phyloP scores from a whole-genome alignment of 495 filamentous ascomycete genomes.

The Xylaria grammica region DNA sequence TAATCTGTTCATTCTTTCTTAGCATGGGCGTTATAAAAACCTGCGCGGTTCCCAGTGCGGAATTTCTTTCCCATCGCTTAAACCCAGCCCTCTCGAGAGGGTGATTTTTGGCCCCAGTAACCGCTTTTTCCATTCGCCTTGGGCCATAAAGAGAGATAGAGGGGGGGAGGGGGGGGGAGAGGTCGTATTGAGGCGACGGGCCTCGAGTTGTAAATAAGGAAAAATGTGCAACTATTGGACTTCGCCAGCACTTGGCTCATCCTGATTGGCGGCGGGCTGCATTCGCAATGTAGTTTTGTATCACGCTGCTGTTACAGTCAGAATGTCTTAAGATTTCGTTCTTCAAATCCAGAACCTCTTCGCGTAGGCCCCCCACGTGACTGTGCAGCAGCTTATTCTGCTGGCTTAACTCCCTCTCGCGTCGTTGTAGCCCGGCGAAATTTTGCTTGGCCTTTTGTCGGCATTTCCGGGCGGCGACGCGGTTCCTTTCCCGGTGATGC shows the following conservation, averaged over 20 bases:
- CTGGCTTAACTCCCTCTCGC: slow-evolving; percentile 32
- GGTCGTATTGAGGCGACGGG: too few species aligned
- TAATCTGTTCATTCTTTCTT: background rate
- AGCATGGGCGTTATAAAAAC: background rate
- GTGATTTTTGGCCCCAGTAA: background rate
- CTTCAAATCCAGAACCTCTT: slow-evolving; percentile 59
- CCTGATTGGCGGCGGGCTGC: slow-evolving; percentile 38
- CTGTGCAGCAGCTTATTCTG: slow-evolving; percentile 31
- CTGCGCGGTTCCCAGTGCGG: background rate
- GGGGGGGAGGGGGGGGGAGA: too few species aligned
- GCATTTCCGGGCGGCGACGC: slow-evolving; percentile 71
- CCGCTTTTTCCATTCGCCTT: background rate
- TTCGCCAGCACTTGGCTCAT: background rate
- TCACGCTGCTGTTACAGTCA: slow-evolving; percentile 56
- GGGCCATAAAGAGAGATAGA: background rate
- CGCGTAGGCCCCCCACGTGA: slow-evolving; percentile 41
- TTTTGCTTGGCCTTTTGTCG: slow-evolving; percentile 71
- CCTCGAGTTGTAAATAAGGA: too few species aligned
- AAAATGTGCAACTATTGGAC: background rate
- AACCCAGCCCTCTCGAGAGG: background rate
- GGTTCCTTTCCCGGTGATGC: slow-evolving; percentile 61
- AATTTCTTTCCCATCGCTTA: background rate
- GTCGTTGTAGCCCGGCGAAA: slow-evolving; percentile 49
- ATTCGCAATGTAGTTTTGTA: slow-evolving; percentile 54
- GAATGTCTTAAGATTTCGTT: slow-evolving; percentile 60